A percentile compares a stretch with the other conserved stretches of the same genome.
These are phyloP conservation scores for Boletus coccyginus DNA, from an alignment of 768 basidiomycete species.

Conservation along the genomic window DNA sequence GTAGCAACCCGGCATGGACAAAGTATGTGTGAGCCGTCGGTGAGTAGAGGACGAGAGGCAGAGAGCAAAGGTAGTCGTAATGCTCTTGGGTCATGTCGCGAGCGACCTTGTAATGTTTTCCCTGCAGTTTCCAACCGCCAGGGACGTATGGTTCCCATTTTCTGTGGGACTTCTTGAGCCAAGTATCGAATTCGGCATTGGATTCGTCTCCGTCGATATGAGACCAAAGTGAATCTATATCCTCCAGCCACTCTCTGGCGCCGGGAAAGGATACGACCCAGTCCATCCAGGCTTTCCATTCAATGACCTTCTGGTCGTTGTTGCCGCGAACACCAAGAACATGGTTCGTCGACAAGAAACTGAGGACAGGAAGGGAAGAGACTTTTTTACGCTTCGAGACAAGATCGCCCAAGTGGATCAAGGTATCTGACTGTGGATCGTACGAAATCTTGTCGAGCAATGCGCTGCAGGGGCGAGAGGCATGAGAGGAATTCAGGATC, in stretches of 20 bases:
- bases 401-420: constrained; percentile 86
- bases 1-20: constrained; percentile 81
- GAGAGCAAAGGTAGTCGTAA: constrained; percentile 68
- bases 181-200: constrained; percentile 29
- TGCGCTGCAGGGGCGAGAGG: constrained; percentile 36
- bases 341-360: constrained; percentile 59
- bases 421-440: constrained; percentile 54
- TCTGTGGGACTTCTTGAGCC: constrained; percentile 36
- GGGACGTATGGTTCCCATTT: constrained; percentile 56
- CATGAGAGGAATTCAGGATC: neutral
- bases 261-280: constrained; percentile 58
- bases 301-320: constrained; percentile 87
- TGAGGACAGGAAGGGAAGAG: constrained; percentile 61
- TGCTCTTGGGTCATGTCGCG: constrained; percentile 57
- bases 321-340: constrained; percentile 88
- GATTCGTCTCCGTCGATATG: constrained; percentile 29
- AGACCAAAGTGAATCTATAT: constrained; percentile 46
- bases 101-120: constrained; percentile 77
- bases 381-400: constrained; percentile 57
- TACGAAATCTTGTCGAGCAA: constrained; percentile 65
- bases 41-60: constrained; percentile 74
- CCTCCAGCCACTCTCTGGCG: constrained; percentile 52
- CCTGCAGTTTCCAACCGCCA: constrained; percentile 68
- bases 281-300: constrained; percentile 85
- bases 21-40: constrained; percentile 74